Evolutionary conservation across 2,329 filamentous ascomycete species (phyloP).

Genomic region (Fusarium stilboides): DNA sequence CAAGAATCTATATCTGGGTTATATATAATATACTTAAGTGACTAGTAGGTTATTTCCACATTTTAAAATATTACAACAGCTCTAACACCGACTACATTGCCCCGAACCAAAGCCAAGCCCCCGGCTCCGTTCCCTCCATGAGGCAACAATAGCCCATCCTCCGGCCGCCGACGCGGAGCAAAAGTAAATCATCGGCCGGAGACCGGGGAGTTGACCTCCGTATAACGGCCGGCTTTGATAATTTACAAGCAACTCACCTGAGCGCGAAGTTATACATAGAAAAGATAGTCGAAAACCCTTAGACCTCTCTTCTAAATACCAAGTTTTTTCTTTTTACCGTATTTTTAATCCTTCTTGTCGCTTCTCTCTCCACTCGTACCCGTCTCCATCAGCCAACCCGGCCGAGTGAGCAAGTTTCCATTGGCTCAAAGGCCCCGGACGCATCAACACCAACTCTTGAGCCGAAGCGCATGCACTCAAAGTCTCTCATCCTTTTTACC

Average conservation of each 20-base stretch:
- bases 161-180: conserved; percentile 39
- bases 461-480: conserved; percentile 35
- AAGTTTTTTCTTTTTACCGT: conserved; percentile 2
- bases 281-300: background rate
- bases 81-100: background rate
- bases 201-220: conserved; percentile 29
- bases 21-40: background rate
- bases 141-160: conserved; percentile 12
- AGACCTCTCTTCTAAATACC: background rate
- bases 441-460: conserved; percentile 45
- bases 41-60: background rate
- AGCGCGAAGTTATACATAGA: background rate
- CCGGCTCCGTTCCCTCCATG: conserved; percentile 31
- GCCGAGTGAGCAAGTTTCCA: conserved; percentile 63
- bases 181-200: conserved; percentile 26
- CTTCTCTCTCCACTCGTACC: conserved; percentile 34
- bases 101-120: conserved; percentile 20
- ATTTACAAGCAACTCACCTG: conserved; percentile 6
- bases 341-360: conserved; percentile 14
- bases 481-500: conserved; percentile 24
- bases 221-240: conserved; percentile 16
- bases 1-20: background rate
- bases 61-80: background rate
- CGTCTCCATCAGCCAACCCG: conserved; percentile 48
- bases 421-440: conserved; percentile 52